Base-by-base conservation (phyloP, 345 rosid genomes). In the Cardamine resedifolia region DNA sequence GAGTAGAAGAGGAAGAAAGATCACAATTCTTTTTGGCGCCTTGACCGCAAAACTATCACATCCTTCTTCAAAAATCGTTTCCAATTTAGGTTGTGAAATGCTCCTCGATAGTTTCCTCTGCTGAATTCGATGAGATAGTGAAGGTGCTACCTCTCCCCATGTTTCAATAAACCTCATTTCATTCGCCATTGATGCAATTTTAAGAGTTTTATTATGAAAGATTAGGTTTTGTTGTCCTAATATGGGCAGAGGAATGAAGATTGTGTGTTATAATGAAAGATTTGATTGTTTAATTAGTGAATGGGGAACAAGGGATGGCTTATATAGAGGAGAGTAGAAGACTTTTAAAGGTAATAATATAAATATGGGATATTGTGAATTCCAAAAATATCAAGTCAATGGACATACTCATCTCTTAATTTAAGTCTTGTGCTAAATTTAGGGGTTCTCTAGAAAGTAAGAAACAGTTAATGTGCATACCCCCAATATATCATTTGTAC, bases 61-160 rank as follows among this genome's bases (percentile, higher is more conserved):
- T 20, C 78, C 77, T 58, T 85, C 85, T 76, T 85, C 87, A 30
- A 70, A 21, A 62, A 83, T 85, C 1, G 85, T 81, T 62, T 85
- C 81, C 33, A 85, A 30, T 18, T 60, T 71, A 1, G 83, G 82
- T 47, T 10, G 50, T 5, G 77, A 73, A 3, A 66, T 34, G 71
- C 71, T 73, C 41, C 24, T 74, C 1, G 76, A 73, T 10, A 66
- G 26, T 33, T 67, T 38, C 43, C 61, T 69, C 38, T 63, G 70
- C 23, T 63, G 79, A n/a, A 68, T 80, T 18, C 50, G 68, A n/a
- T 41, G 78, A 41, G 63, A 73, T 44, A 59, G 60, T 8, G 82
- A 58, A 19, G 84, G 84, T 51, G 84, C 50, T 16, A 76, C 81
- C 70, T 77, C 82, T 36, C 84, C 78, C 81, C 77, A 75, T 33